Evolutionary conservation across 2,329 filamentous ascomycete genomes (phyloP), one percentile per base, ranked within the genome.

Genomic region (Botrytis tulipae): DNA sequence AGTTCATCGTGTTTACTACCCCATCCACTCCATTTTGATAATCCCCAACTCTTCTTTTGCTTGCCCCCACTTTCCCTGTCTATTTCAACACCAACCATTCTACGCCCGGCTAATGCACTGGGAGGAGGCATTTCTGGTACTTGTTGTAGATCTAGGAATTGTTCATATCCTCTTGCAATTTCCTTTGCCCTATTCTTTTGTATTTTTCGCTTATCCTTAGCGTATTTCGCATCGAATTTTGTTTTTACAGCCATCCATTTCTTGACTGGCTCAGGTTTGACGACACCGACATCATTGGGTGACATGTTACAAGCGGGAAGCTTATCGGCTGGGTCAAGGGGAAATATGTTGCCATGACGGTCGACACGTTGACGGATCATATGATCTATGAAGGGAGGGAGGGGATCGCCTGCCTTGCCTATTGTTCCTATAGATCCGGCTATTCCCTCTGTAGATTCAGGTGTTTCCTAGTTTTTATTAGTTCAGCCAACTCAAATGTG

Each of bases 341-440:
- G 87, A 74, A 91, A 90, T 35, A 95, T 90, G 20, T 87, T 86
- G 8, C 96, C 96, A 79, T 95, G 90, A 2, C 92, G 87, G 75
- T 93, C 92, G 32, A 98, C 91, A 42, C 92, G 87, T 81, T 99
- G 94, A 14, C 96, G 91, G 75, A 99, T 95, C 95, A 98, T 98
- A 81, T 97, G 91, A 74, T 92, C 86, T 70, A 89, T 87, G 82
- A 98, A 98, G 0, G 87, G 83, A 0, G 94, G 95, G 0, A 98
- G 83, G 6, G 93, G 88, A 78, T 97, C 94, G 1, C 95, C 95
- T 3, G 95, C 94, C 80, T 89, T 93, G n/a, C 95, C 95, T 12
- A 98, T n/a, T 86, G 74, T 51, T 46, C 35, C 44, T 29, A 29
- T 57, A 18, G 51, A 57, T 54, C 25, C 48, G 12, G 48, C 25